Conservation (phyloP, 78 protist genomes). For the Cavenderia fasciculata region DNA sequence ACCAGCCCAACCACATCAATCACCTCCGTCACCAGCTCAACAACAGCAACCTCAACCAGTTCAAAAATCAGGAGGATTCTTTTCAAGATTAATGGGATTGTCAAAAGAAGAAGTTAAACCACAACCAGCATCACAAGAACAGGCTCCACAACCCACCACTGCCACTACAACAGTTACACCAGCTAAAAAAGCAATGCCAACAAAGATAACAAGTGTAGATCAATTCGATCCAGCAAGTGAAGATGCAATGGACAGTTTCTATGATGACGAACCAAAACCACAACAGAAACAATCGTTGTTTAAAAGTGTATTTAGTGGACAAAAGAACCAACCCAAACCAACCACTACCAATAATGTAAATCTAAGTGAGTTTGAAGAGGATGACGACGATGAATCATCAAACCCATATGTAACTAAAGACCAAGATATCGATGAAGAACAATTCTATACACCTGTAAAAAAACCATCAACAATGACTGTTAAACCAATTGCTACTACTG, state of each 20-base stretch:
- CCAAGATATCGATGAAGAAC: not conserved
- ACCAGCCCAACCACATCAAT: not conserved
- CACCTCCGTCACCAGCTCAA: not conserved
- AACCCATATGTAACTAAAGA: constrained; percentile 1
- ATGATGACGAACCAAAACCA: constrained; percentile 11
- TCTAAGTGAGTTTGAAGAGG: not conserved
- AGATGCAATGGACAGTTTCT: constrained; percentile 8
- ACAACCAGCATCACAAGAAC: constrained; percentile 12
- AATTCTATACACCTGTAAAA: not conserved
- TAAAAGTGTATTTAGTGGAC: not conserved
- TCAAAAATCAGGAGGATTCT: constrained; percentile 23
- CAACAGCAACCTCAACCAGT: not conserved
- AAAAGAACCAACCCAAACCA: not conserved
- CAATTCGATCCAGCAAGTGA: constrained; percentile 24
- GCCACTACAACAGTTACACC: not conserved
- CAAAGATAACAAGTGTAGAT: constrained; percentile 32
- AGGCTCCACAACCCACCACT: not conserved
- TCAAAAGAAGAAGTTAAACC: not conserved
- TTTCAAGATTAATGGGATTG: constrained; percentile 39
- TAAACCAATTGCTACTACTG: no score
- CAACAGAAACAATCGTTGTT: not conserved
- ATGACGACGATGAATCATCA: not conserved
- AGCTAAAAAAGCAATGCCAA: not conserved
- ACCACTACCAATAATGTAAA: not conserved
- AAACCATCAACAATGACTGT: not conserved